These are phyloP conservation scores for Apiospora koreana DNA, from an alignment of 2,329 filamentous ascomycete species.

Conservation along the genomic window DNA sequence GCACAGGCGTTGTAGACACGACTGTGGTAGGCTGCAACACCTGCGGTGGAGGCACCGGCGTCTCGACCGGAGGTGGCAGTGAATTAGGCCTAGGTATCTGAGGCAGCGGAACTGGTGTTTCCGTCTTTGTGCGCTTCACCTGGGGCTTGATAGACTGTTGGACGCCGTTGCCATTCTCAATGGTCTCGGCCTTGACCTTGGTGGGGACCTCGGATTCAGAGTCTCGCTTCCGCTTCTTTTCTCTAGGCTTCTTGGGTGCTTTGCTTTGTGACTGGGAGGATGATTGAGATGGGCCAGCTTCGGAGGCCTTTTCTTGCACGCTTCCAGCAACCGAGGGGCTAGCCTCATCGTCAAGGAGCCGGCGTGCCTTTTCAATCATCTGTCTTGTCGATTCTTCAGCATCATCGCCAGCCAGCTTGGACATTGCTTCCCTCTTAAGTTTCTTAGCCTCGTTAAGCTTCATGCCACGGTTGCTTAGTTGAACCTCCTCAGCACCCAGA, in stretches of 20 bases:
- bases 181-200: constrained; percentile 30
- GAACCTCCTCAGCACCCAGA: constrained; percentile 60
- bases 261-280: constrained; percentile 25
- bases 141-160: constrained; percentile 35
- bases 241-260: constrained; percentile 26
- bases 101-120: constrained; percentile 55
- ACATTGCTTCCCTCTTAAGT: constrained; percentile 66
- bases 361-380: constrained; percentile 48
- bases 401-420: constrained; percentile 62
- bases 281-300: constrained; percentile 23
- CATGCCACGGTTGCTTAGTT: constrained; percentile 72
- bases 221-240: constrained; percentile 49
- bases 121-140: constrained; percentile 56
- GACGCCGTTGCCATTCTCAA: constrained; percentile 18
- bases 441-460: constrained; percentile 79
- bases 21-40: constrained; percentile 27
- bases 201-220: constrained; percentile 32
- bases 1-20: constrained; percentile 37
- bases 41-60: constrained; percentile 34
- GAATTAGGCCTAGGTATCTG: constrained; percentile 36
- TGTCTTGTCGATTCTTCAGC: constrained; percentile 59
- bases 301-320: constrained; percentile 32
- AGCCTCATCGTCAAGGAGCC: constrained; percentile 40
- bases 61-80: constrained; percentile 32
- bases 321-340: constrained; percentile 34